Conservation (phyloP, 805 yeast genomes). For the Wickerhamomyces silvicola region DNA sequence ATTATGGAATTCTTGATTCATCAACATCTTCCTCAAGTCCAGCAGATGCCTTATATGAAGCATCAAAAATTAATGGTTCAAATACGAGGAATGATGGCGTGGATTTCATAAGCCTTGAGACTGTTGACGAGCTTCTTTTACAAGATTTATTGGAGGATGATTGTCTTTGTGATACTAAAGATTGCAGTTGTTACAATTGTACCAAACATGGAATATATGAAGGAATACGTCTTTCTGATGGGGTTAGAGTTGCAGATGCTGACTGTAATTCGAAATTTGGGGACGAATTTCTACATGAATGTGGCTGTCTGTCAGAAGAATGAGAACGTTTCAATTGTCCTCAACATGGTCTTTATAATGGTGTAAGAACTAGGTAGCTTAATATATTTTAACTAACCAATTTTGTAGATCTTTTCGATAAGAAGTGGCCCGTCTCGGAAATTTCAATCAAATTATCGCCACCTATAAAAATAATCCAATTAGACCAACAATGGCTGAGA, state of each 20-base stretch:
- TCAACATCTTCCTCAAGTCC: conserved; percentile 15
- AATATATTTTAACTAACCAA: no score
- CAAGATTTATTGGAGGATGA: conserved; percentile 12
- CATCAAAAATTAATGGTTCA: no score
- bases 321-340: conserved; percentile 19
- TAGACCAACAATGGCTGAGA: conserved; percentile 17
- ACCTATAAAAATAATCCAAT: background rate
- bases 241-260: conserved; percentile 4
- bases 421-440: no score
- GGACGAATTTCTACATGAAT: conserved; percentile 11
- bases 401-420: no score
- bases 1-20: conserved; percentile 16
- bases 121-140: conserved; percentile 15
- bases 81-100: background rate
- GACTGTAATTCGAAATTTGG: background rate
- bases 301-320: conserved; percentile 17
- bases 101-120: conserved; percentile 12
- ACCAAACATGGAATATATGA: conserved; percentile 18
- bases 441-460: background rate
- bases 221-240: conserved; percentile 17
- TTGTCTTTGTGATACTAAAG: conserved; percentile 12
- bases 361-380: conserved; percentile 6
- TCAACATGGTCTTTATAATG: conserved; percentile 17
- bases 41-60: no score
- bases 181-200: conserved; percentile 17